These are phyloP conservation scores for Rhododendron williamsianum DNA, from an alignment of 148 eudicot genomes.

Conservation along the genomic window DNA sequence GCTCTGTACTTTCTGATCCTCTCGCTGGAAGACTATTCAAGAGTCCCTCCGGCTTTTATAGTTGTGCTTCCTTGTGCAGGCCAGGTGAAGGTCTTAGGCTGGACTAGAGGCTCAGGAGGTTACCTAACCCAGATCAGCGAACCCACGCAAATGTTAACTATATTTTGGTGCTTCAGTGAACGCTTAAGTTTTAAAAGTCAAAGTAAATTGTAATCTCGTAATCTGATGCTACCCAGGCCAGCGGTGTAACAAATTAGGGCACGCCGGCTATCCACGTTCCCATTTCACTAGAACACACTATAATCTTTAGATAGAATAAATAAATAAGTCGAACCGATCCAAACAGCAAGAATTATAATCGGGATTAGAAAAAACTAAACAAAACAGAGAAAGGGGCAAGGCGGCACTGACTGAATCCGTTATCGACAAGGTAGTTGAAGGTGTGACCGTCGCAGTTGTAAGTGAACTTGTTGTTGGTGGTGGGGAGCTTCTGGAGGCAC, in stretches of 20 bases:
- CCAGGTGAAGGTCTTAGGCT: too few relatives aligned
- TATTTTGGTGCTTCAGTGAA: too few relatives aligned
- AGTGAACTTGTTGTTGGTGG: slow-evolving; percentile 26
- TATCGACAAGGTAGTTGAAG: slow-evolving; percentile 30
- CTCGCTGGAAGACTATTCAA: too few relatives aligned
- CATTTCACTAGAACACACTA: background rate
- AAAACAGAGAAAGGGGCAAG: background rate
- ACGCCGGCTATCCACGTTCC: background rate
- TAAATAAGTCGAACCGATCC: background rate
- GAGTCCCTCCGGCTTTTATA: too few relatives aligned
- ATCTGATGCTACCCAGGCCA: background rate
- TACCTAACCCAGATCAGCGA: too few relatives aligned
- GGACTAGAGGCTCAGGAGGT: too few relatives aligned
- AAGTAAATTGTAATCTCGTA: too few relatives aligned
- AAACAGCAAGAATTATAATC: background rate
- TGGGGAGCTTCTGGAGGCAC: slow-evolving; percentile 34
- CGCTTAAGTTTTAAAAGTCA: too few relatives aligned
- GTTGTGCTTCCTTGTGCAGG: too few relatives aligned
- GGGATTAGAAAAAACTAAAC: background rate
- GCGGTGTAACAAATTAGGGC: background rate
- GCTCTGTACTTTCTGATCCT: too few relatives aligned
- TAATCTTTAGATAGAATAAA: background rate
- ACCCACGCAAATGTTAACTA: too few relatives aligned
- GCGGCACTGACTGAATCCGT: slow-evolving; percentile 12
- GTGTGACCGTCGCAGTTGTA: slow-evolving; percentile 28